Base-by-base conservation (phyloP, 2,329 filamentous ascomycete species). In the Fusarium buharicum region DNA sequence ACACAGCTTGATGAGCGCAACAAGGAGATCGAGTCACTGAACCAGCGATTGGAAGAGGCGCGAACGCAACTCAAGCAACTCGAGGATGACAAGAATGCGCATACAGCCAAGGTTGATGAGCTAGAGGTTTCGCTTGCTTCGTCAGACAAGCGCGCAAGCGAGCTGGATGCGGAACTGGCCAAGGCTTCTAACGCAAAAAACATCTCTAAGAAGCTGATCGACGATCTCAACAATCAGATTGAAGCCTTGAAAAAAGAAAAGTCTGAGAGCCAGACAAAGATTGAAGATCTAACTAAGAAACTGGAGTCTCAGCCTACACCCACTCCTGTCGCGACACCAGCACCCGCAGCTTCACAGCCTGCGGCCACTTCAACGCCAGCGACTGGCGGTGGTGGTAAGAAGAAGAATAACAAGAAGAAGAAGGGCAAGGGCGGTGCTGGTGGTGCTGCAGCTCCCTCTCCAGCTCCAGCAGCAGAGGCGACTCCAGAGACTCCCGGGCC, bases 341-440 rank as follows among this genome's bases (percentile, higher is more conserved):
- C 72, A 14, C 57, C 71, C 9, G 60, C 70, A 13, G 62, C 63
- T 31, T 47, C 72, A 3, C 56, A 75, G 4, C 52, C 74, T 4
- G 38, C 75, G 1, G 47, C 71, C 1, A 33, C 74, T 1, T 30
- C 70, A 1, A 41, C 74, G 2, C 45, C 70, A 4, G 45, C 72
- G 1, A 54, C 70, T 8, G 59, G 63, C 4, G 70, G 70, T 7
- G 62, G 64, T 4, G 70, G 71, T 58, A 85, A 83, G 56, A 94
- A 93, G 78, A 96, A 59, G 31, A 59, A 33, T n/a, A 33, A 92
- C 76, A 93, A 91, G 75, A 96, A 93, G 74, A 96, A 94, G 81
- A 97, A 96, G 84, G 90, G 89, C 77, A 94, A 93, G 80, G 86
- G 85, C 16, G 85, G 82, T 28, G 86, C 84, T 62, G 75, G 75